phyloP scores from a whole-genome alignment of 345 rosid species.

The Geranium brycei region DNA sequence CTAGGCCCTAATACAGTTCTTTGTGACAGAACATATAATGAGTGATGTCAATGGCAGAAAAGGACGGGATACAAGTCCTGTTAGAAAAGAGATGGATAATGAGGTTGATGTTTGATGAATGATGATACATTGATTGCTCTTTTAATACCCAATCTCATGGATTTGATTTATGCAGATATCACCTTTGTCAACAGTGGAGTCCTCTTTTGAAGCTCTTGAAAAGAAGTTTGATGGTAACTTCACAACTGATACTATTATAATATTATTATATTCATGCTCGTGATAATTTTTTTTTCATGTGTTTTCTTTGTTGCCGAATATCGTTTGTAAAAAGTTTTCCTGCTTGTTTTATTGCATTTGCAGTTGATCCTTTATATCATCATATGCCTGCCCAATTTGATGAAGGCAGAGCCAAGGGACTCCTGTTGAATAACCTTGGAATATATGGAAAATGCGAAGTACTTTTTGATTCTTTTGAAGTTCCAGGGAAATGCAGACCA shows the following conservation, averaged over 20 bases:
- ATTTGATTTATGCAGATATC: slow-evolving; percentile 48
- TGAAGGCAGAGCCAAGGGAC: slow-evolving; percentile 94
- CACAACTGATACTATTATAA: slow-evolving; percentile 8
- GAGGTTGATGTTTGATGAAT: slow-evolving; percentile 33
- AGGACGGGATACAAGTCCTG: slow-evolving; percentile 33
- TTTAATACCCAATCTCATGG: slow-evolving; percentile 12
- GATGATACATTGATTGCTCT: slow-evolving; percentile 2
- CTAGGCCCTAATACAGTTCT: slow-evolving; percentile 10
- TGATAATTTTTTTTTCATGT: slow-evolving; percentile 2
- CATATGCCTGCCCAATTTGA: slow-evolving; percentile 95
- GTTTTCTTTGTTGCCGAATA: slow-evolving; percentile 10
- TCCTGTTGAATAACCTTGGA: slow-evolving; percentile 79
- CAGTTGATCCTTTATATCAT: slow-evolving; percentile 89
- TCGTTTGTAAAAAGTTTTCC: background rate
- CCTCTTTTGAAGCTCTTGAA: slow-evolving; percentile 76
- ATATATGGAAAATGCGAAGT: slow-evolving; percentile 78
- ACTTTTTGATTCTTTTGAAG: slow-evolving; percentile 80
- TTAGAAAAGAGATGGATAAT: slow-evolving; percentile 53
- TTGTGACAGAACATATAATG: slow-evolving; percentile 24
- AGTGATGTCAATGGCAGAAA: slow-evolving; percentile 32
- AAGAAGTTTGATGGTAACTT: slow-evolving; percentile 78
- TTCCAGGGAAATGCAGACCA: slow-evolving; percentile 58
- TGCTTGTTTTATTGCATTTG: slow-evolving; percentile 59
- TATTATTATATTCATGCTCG: no score
- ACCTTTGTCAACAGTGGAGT: slow-evolving; percentile 67